Base-by-base conservation (phyloP, 495 filamentous ascomycete species). In the Schizothecium vesticola region DNA sequence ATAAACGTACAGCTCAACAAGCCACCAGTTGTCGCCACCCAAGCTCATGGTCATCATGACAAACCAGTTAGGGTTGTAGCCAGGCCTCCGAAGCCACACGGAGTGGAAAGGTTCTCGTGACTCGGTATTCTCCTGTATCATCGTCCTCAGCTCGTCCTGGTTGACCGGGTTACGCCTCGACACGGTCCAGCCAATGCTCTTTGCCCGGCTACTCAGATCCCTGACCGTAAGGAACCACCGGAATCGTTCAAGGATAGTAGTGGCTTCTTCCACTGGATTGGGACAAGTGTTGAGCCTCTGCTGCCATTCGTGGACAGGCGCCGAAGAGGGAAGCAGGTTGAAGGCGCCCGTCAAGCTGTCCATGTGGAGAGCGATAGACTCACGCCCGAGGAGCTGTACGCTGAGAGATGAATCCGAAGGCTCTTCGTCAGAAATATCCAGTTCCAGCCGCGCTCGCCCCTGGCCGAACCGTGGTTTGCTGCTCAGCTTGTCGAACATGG, bases 11-110 rank as follows among this genome's bases (percentile, higher is more conserved):
- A 89, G 72, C 77, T 90, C 87, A 36, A 90, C 76, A 65, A 93
- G 78, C 86, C 89, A 94, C 89, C 91, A 95, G 29, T 79, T 81
- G 76, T 95, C 91, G 55, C 91, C 91, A 71, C 85, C 85, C 77
- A 91, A 83, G 76, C 89, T 90, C 72, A 90, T 84, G 62, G 84
- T 89, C 58, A 90, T 84, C 58, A 88, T 85, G 59, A 91, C 77
- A 69, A 88, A 83, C 91, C 91, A 95, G 65, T 86, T 82, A 29
- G 83, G 77, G 19, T 80, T 78, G 89, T 91, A 94, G 10, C 83
- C 78, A 36, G 72, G 76, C 68, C 87, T 86, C 66, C 81, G 83
- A 69, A 94, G 85, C 82, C 91, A 93, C 10, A 86, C 76, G 33
- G 86, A 80, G 22, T 87, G 84, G 65, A 86, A 77, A 12, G 83